Evolutionary conservation across 2,329 filamentous ascomycete species (phyloP).

Genomic region (Tolypocladium amazonense): DNA sequence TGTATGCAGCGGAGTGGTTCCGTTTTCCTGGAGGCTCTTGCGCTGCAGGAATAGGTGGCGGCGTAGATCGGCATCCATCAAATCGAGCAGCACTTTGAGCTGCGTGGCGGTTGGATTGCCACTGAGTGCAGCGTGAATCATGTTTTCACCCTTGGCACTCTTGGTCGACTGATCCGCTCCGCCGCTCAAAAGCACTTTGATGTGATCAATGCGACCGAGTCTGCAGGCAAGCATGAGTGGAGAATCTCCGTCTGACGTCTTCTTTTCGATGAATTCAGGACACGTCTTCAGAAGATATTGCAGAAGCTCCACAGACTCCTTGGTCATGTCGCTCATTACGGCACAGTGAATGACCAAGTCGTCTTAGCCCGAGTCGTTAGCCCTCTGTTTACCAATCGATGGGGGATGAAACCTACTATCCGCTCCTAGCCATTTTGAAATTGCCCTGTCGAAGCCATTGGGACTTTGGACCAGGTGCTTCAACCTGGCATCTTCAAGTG

Average conservation of each 20-base stretch:
- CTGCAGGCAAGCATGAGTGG: slow-evolving; percentile 59
- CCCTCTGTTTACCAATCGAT: not conserved
- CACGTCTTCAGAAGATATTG: slow-evolving; percentile 53
- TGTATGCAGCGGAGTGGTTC: slow-evolving; percentile 52
- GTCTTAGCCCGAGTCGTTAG: slow-evolving; percentile 26
- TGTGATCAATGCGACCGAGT: slow-evolving; percentile 40
- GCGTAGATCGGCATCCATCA: slow-evolving; percentile 48
- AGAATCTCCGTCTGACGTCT: slow-evolving; percentile 46
- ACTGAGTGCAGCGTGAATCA: slow-evolving; percentile 49
- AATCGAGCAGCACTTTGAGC: slow-evolving; percentile 38
- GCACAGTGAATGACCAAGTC: slow-evolving; percentile 58
- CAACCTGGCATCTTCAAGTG: slow-evolving; percentile 51
- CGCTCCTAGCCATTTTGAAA: slow-evolving; percentile 50
- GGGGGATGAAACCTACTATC: slow-evolving; percentile 37
- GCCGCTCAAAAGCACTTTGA: slow-evolving; percentile 51
- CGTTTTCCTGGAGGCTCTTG: slow-evolving; percentile 35
- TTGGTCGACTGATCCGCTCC: slow-evolving; percentile 61
- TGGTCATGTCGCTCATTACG: slow-evolving; percentile 32
- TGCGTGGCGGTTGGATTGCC: slow-evolving; percentile 19
- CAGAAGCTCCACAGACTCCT: slow-evolving; percentile 42
- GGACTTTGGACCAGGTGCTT: slow-evolving; percentile 47
- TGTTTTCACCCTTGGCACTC: slow-evolving; percentile 51
- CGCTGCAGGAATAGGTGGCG: slow-evolving; percentile 49
- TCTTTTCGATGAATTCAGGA: slow-evolving; percentile 53
- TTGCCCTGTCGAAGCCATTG: slow-evolving; percentile 52